Evolutionary conservation across 1,284 basidiomycete species (phyloP).

Genomic region (Trametes pubescens): DNA sequence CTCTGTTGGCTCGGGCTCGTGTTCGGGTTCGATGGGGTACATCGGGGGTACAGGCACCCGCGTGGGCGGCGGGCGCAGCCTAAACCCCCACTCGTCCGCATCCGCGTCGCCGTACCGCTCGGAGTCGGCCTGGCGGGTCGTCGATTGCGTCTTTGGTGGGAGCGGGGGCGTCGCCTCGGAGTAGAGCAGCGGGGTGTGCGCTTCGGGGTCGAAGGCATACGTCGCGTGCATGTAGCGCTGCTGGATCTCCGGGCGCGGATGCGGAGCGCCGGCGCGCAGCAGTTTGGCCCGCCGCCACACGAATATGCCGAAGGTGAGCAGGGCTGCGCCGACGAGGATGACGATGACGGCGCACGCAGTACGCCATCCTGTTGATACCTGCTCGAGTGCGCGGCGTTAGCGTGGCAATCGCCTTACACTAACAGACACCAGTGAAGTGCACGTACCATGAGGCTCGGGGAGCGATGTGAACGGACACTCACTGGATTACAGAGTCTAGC

Average conservation of each 20-base stretch:
- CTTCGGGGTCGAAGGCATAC: constrained; percentile 27
- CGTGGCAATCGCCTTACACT: too few species aligned
- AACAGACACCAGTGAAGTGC: too few species aligned
- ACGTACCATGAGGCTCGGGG: constrained; percentile 13
- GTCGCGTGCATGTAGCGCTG: constrained; percentile 25
- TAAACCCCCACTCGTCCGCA: constrained; percentile 22
- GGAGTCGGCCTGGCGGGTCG: constrained; percentile 3
- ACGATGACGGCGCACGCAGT: constrained; percentile 29
- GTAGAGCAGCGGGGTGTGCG: constrained; percentile 24
- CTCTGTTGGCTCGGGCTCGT: not conserved
- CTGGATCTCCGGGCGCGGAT: constrained; percentile 22
- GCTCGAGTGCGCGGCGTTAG: not conserved
- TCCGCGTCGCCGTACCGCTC: not conserved
- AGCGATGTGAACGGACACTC: not conserved
- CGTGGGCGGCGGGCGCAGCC: constrained; percentile 13
- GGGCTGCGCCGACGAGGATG: constrained; percentile 28
- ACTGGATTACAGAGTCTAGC: not conserved
- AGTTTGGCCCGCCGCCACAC: constrained; percentile 25
- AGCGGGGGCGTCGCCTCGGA: constrained; percentile 14
- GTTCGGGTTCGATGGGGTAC: constrained; percentile 13
- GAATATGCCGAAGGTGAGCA: constrained; percentile 27
- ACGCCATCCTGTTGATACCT: constrained; percentile 33
- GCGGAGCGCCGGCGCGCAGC: constrained; percentile 1
- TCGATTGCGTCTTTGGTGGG: constrained; percentile 22
- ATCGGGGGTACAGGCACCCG: constrained; percentile 28